A percentile compares a stretch with the other conserved stretches of the same genome.
These are phyloP conservation scores for Diaporthe sp. DNA, from an alignment of 2,329 filamentous ascomycete genomes.

Conservation along the genomic window DNA sequence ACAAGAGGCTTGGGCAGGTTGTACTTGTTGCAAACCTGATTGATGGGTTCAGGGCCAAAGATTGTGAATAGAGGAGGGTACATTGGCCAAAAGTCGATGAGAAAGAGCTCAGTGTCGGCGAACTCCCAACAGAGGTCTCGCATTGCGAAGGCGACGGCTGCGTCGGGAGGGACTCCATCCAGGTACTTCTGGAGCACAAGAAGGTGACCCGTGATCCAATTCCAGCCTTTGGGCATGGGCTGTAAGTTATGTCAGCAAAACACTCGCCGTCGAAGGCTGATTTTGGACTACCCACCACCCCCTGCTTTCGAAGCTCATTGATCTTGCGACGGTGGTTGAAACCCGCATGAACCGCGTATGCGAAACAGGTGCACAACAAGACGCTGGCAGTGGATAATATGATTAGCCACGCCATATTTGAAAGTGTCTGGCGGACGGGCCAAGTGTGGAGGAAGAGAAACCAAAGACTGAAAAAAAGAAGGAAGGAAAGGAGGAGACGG, in stretches of 20 bases:
- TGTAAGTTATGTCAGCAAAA: not conserved
- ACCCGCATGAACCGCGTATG: not conserved
- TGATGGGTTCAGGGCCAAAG: conserved; percentile 14
- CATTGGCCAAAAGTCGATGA: conserved; percentile 27
- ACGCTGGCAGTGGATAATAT: not conserved
- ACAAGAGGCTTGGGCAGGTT: conserved; percentile 20
- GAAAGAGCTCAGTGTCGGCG: conserved; percentile 16
- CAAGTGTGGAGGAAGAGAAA: not conserved
- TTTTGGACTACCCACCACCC: not conserved
- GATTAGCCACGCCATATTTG: not conserved
- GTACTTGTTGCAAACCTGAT: conserved; percentile 22
- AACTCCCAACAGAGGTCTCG: conserved; percentile 9
- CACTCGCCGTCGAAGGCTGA: not conserved
- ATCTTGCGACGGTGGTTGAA: conserved; percentile 19
- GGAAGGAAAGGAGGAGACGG: not conserved
- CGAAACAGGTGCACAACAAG: conserved; percentile 4
- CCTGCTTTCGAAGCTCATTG: conserved; percentile 21
- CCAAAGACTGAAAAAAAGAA: no score
- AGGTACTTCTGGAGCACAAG: conserved; percentile 25
- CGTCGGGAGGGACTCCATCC: conserved; percentile 9
- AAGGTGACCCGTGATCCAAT: conserved; percentile 22
- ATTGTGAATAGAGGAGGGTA: conserved; percentile 16
- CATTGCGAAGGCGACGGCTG: conserved; percentile 13
- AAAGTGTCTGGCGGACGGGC: not conserved
- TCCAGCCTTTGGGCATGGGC: conserved; percentile 22